Base-by-base conservation (phyloP, 495 filamentous ascomycete genomes). In the Podospora pseudopauciseta region DNA sequence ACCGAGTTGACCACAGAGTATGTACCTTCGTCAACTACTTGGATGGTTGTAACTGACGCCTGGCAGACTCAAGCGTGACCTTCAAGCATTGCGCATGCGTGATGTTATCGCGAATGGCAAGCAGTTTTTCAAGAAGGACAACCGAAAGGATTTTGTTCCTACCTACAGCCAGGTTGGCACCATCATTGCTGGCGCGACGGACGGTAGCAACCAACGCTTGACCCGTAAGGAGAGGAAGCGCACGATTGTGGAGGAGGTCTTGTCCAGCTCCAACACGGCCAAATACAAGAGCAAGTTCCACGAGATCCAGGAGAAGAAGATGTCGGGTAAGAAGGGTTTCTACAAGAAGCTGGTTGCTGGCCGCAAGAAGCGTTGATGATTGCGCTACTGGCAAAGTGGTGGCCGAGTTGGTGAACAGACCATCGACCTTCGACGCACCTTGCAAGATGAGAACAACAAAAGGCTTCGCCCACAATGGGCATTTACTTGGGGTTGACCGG, bases 141-240 rank as follows among this genome's bases (percentile, higher is more conserved):
- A 66, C 53, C 83, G 83, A 32, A 90, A 89, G 79, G 78, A 81
- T 64, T 76, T 84, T 56, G 75, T 89, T 3, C 95, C 95, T 6
- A 85, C 93, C 67, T 97, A 89, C 76, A 94, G 90, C 28, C 91
- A 96, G 70, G 88, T 97, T 26, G 95, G 95, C 59, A 96, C 90
- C 2, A 88, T 98, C 64, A 86, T 97, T 49, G 88, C 96, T 71
- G 94, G 94, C 0, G 91, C 93, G 20, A 93, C 92, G 0, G 95
- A 99, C 71, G 96, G 89, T 80, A 91, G 87, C 80, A 92, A 84
- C 70, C 84, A 85, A 18, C 86, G 95, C 23, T 84, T 98, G 49
- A 84, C 86, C 32, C 95, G 93, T 77, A 96, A 91, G 78, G 90
- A 98, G 73, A 85, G 92, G 68, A 97, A 96, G 82, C 86, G 85